phyloP scores from a whole-genome alignment of 2,329 filamentous ascomycete genomes.

The Coniochaeta hoffmannii region DNA sequence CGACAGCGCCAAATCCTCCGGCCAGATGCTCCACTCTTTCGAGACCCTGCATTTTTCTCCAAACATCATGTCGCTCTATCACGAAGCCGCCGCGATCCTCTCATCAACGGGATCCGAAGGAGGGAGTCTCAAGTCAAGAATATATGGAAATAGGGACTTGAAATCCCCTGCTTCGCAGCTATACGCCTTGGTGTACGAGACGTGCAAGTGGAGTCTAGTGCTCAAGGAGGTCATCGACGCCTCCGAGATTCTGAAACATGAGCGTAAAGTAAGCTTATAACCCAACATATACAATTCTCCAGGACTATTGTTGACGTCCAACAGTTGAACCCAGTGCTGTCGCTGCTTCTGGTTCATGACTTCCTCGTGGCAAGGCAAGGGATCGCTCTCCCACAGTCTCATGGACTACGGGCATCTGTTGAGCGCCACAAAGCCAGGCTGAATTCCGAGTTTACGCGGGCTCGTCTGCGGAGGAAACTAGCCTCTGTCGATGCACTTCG shows the following conservation, averaged over 20 bases:
- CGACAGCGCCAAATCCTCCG: background rate
- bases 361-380: constrained; percentile 74
- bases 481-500: constrained; percentile 60
- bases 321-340: constrained; percentile 72
- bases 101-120: constrained; percentile 54
- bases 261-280: constrained; percentile 65
- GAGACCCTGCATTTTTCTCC: background rate
- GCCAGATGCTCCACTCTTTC: background rate
- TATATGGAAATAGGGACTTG: constrained; percentile 66
- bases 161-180: constrained; percentile 76
- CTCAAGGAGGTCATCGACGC: constrained; percentile 86
- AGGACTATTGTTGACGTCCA: background rate
- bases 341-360: constrained; percentile 80
- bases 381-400: constrained; percentile 70
- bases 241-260: constrained; percentile 65
- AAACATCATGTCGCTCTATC: constrained; percentile 80
- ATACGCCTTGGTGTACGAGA: constrained; percentile 80
- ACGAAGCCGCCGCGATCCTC: constrained; percentile 77
- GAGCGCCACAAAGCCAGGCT: constrained; percentile 77
- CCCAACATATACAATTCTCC: background rate
- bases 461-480: constrained; percentile 64
- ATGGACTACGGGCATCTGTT: constrained; percentile 69
- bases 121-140: constrained; percentile 80
- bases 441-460: constrained; percentile 73
- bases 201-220: constrained; percentile 82